Percentiles rank a stretch among this genome's conserved stretches.
phyloP scores from a whole-genome alignment of 2,329 filamentous ascomycete species.

The Colletotrichum echinochloae region DNA sequence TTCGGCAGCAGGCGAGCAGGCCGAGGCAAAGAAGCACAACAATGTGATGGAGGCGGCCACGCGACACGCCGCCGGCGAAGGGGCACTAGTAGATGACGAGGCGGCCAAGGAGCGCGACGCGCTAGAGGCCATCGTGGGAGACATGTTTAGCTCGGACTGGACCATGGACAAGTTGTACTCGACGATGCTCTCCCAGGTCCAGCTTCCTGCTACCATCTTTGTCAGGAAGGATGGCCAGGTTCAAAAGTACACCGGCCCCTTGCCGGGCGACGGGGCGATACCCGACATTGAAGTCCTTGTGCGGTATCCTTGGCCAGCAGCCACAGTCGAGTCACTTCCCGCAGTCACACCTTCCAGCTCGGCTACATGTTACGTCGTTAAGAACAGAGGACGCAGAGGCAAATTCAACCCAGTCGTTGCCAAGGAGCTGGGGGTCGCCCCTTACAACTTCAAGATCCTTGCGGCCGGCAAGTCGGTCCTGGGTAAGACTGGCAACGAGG shows the following conservation, averaged over 20 bases:
- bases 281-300: conserved; percentile 79
- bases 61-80: conserved; percentile 41
- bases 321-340: conserved; percentile 74
- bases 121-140: conserved; percentile 44
- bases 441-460: conserved; percentile 69
- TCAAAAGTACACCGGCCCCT: conserved; percentile 76
- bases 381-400: conserved; percentile 80
- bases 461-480: conserved; percentile 72
- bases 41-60: conserved; percentile 43
- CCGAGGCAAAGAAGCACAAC: conserved; percentile 44
- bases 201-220: conserved; percentile 78
- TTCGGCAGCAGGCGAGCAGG: conserved; percentile 38
- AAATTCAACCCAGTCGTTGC: conserved; percentile 81
- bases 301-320: conserved; percentile 82
- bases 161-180: conserved; percentile 76
- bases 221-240: conserved; percentile 73
- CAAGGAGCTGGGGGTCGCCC: conserved; percentile 71
- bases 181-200: conserved; percentile 73
- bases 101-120: conserved; percentile 45
- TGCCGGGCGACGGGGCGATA: conserved; percentile 63
- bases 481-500: conserved; percentile 72
- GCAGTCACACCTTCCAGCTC: conserved; percentile 71
- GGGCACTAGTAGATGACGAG: conserved; percentile 10
- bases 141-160: conserved; percentile 64
- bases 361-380: conserved; percentile 88